Evolutionary conservation across 1,139 yeast genomes (phyloP).

Genomic region (Yamadazyma pseudoaaseri): DNA sequence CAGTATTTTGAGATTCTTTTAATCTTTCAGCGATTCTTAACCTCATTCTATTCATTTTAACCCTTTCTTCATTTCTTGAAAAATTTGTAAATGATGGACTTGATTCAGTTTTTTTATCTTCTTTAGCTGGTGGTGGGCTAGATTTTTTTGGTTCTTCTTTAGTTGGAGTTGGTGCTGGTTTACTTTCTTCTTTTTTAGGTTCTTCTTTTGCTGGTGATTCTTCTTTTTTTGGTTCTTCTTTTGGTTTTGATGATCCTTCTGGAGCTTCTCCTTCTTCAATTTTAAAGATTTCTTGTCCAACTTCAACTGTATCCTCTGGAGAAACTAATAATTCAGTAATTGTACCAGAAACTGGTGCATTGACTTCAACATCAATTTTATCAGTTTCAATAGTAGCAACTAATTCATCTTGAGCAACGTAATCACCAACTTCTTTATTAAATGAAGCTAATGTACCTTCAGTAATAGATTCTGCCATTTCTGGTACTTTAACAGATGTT

Average conservation of each 20-base stretch:
- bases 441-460: conserved; percentile 92
- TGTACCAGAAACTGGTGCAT: conserved; percentile 91
- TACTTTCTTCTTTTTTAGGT: conserved; percentile 42
- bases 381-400: conserved; percentile 98
- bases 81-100: conserved; percentile 59
- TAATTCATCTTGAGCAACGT: conserved; percentile 82
- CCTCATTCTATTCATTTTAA: conserved; percentile 99
- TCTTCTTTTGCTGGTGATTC: conserved; percentile 45
- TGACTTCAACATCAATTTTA: conserved; percentile 95
- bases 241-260: conserved; percentile 47
- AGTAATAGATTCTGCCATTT: conserved; percentile 97
- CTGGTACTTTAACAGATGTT: conserved; percentile 82
- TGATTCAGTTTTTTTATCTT: conserved; percentile 27
- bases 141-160: conserved; percentile 24
- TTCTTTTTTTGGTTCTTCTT: conserved; percentile 22
- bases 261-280: conserved; percentile 91
- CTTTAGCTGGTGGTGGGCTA: conserved; percentile 24
- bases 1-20: conserved; percentile 98
- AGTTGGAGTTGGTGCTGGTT: conserved; percentile 19
- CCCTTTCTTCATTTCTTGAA: conserved; percentile 85
- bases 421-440: conserved; percentile 84
- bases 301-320: conserved; percentile 93
- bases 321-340: conserved; percentile 78
- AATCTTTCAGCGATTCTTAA: conserved; percentile 98
- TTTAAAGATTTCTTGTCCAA: conserved; percentile 89